Percentiles rank a stretch among this genome's conserved stretches.
Evolutionary conservation across 345 rosid species (phyloP).

Genomic region (Camelina neglecta): DNA sequence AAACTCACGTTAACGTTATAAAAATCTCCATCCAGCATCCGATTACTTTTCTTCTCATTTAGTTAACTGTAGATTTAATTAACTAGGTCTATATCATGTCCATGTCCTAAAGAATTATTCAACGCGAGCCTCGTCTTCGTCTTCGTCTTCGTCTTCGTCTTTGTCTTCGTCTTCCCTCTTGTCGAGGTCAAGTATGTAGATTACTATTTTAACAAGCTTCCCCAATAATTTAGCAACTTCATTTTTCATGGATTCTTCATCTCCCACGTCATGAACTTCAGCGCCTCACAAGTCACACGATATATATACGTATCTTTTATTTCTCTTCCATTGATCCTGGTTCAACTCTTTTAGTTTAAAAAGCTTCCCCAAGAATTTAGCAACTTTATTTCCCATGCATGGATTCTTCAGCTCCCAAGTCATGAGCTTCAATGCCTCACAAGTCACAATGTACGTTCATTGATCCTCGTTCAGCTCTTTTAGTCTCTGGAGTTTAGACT

Average conservation of each 20-base stretch:
- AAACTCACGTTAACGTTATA: no score
- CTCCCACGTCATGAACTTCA: background rate
- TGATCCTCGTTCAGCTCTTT: background rate
- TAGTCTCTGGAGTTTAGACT: background rate
- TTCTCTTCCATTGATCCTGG: no score
- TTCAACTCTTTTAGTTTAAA: background rate
- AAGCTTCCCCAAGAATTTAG: background rate
- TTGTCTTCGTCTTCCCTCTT: background rate
- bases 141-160: background rate
- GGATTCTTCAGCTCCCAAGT: constrained; percentile 17
- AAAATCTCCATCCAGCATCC: no score
- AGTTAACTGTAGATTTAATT: no score
- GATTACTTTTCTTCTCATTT: no score
- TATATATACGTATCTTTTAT: background rate
- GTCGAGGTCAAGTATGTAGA: background rate
- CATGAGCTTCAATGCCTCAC: constrained; percentile 23
- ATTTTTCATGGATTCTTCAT: background rate
- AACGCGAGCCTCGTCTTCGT: no score
- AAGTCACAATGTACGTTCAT: constrained; percentile 11
- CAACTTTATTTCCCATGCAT: background rate
- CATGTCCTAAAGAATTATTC: background rate
- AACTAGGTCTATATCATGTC: no score
- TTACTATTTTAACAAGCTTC: no score
- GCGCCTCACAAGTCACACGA: background rate
- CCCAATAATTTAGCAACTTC: background rate